Conservation (phyloP, 176 grass and related monocot genomes). For the Bonia amplexicaulis region DNA sequence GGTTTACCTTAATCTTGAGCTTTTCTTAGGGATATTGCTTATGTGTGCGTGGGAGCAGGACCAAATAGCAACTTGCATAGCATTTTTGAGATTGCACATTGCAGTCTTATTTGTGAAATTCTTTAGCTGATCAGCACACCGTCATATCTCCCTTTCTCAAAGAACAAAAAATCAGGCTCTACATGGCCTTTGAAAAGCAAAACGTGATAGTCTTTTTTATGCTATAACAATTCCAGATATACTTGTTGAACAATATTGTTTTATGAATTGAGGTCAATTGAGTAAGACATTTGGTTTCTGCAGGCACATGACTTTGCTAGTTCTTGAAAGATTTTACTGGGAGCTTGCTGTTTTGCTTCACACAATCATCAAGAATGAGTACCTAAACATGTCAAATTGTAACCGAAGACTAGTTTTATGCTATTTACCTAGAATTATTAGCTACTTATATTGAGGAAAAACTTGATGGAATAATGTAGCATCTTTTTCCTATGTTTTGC, state of each 20-base stretch:
- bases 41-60: background rate
- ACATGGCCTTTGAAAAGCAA: background rate
- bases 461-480: conserved; percentile 32
- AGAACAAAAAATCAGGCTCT: background rate
- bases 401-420: conserved; percentile 13
- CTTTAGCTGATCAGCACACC: background rate
- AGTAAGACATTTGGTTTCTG: conserved; percentile 63
- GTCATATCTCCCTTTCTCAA: background rate
- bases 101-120: background rate
- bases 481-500: background rate
- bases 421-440: conserved; percentile 23
- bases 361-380: conserved; percentile 51
- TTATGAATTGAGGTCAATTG: conserved; percentile 35
- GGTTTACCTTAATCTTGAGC: background rate
- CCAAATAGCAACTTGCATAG: background rate
- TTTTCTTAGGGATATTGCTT: background rate
- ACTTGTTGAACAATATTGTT: conserved; percentile 24
- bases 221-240: conserved; percentile 6
- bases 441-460: conserved; percentile 1
- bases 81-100: background rate
- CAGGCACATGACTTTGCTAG: conserved; percentile 81
- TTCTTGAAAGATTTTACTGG: conserved; percentile 61
- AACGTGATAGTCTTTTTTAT: background rate
- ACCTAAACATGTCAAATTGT: conserved; percentile 40
- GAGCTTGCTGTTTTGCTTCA: conserved; percentile 69